Base-by-base conservation (phyloP, 352 stramenopile species). In the Phytopythium aichiense region DNA sequence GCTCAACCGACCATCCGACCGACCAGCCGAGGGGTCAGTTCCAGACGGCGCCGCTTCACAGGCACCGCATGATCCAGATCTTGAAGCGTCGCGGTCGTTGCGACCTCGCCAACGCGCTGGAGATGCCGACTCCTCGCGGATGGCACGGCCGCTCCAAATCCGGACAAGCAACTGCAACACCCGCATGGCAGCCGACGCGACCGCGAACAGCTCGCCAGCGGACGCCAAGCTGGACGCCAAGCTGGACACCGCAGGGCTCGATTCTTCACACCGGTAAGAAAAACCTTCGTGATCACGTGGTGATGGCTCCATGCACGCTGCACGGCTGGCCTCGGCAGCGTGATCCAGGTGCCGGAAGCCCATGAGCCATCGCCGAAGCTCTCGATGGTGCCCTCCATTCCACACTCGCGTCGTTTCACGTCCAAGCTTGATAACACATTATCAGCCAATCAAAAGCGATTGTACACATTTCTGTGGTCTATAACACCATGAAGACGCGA, bases 21-120 rank as follows among this genome's bases (percentile, higher is more conserved):
- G 48, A 38, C 28, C 48, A 20, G 13, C 28, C 28, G 25, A 54
- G 48, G 48, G 48, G 48, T 54, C 48, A 16, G 23, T 35, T 30
- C 48, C 13, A 9, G 4, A 22, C 42, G 51, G 56, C 56, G 56
- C 18, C 56, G 56, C 43, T 61, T 61, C 56, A 40, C 25, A n/a
- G 4, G 11, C 40, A 33, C 18, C 28, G 23, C 52, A 31, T 45
- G 52, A 57, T 42, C 35, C 52, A 9, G 4, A 20, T n/a, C 53
- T 49, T 8, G 35, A 58, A 58, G 53, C 53, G 53, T 58, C 53
- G 53, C 53, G 33, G 12, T 45, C 53, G 53, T n/a, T 30, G 53
- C 15, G 53, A 23, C 53, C 20, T 23, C 13, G 30, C 51, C 30
- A 15, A 56, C 22, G 6, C 20, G 31, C 46, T 11, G 28, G 16